phyloP scores from a whole-genome alignment of 495 filamentous ascomycete genomes.

The Penicillium soppii region DNA sequence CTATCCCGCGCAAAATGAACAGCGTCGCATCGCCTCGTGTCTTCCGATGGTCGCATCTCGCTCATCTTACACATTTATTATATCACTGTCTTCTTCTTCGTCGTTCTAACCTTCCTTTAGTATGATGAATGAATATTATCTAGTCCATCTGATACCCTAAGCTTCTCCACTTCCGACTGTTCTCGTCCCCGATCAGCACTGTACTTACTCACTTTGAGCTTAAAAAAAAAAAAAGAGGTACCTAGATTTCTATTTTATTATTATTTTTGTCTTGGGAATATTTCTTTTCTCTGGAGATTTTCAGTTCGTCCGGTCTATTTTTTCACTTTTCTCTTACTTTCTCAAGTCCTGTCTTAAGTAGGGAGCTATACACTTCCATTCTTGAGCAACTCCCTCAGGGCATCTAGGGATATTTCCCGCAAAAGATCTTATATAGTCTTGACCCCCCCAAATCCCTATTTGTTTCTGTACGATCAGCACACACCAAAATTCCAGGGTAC shows the following conservation, averaged over 20 bases:
- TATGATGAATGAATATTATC: neutral
- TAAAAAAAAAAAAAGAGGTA: conserved; percentile 1
- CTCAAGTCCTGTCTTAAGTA: conserved; percentile 11
- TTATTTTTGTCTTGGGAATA: neutral
- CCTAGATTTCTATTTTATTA: neutral
- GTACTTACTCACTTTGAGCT: neutral
- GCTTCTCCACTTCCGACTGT: neutral
- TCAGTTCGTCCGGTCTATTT: neutral
- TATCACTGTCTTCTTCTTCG: neutral
- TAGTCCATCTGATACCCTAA: neutral
- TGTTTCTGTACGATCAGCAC: neutral
- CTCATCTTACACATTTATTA: neutral
- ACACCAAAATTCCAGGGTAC: conserved; percentile 21
- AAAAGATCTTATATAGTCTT: conserved; percentile 9
- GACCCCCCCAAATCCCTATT: conserved; percentile 1
- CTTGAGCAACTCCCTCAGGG: conserved; percentile 4
- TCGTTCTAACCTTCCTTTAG: neutral
- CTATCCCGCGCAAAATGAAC: conserved; percentile 22
- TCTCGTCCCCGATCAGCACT: neutral
- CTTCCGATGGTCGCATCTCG: conserved; percentile 37
- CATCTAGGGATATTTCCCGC: conserved; percentile 15
- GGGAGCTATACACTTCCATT: conserved; percentile 8
- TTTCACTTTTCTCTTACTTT: conserved; percentile 3
- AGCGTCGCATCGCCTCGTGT: conserved; percentile 37
- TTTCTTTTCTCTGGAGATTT: neutral